These are phyloP conservation scores for Areca catechu DNA, from an alignment of 176 grass and related monocot genomes.

Conservation along the genomic window DNA sequence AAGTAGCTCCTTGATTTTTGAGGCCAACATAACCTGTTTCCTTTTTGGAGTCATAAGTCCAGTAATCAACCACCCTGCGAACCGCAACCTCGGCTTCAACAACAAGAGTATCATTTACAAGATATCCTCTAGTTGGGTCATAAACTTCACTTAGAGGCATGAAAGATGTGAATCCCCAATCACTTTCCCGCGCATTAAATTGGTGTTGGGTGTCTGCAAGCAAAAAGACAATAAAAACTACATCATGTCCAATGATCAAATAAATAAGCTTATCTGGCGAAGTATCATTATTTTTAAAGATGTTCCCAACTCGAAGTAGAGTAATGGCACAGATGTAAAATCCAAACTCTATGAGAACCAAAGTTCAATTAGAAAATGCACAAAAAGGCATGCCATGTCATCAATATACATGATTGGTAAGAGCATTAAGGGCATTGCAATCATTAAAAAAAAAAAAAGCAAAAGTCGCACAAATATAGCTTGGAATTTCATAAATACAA, in stretches of 20 bases:
- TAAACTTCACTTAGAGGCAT: conserved; percentile 84
- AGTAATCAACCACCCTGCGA: conserved; percentile 72
- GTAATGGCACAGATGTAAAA: too few species aligned
- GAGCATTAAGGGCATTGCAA: too few species aligned
- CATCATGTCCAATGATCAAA: neutral
- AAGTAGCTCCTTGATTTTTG: conserved; percentile 92
- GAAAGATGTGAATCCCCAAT: conserved; percentile 97
- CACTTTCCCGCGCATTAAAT: conserved; percentile 85
- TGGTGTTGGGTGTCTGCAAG: conserved; percentile 74
- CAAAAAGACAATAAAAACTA: conserved; percentile 18
- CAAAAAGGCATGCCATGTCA: too few species aligned
- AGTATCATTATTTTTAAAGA: too few species aligned
- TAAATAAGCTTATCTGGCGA: neutral
- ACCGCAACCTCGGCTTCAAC: conserved; percentile 79
- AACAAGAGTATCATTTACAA: conserved; percentile 71
- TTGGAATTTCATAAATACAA: too few species aligned
- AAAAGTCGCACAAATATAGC: too few species aligned
- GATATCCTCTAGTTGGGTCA: conserved; percentile 67
- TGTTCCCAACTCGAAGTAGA: too few species aligned
- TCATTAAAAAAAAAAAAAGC: too few species aligned
- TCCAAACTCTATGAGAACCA: too few species aligned
- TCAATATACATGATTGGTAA: too few species aligned
- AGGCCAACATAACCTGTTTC: conserved; percentile 90
- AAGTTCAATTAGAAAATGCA: too few species aligned
- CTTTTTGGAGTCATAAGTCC: conserved; percentile 87